phyloP scores from a whole-genome alignment of 2,329 filamentous ascomycete genomes.

The Penicillium sclerotigenum region DNA sequence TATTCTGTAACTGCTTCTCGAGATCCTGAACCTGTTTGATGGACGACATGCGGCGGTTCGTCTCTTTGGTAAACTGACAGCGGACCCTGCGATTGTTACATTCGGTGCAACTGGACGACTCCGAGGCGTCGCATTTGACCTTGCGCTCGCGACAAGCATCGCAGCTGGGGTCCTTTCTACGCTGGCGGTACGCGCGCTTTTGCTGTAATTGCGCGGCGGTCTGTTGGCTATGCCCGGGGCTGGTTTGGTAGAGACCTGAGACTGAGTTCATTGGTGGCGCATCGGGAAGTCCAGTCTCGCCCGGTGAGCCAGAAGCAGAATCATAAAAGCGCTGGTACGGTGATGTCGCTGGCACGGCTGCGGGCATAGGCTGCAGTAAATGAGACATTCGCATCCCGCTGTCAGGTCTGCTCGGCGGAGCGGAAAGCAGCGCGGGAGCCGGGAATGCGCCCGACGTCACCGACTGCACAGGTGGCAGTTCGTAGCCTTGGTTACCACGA shows the following conservation, averaged over 20 bases:
- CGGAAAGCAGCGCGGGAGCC: conserved; percentile 33
- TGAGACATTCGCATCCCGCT: conserved; percentile 44
- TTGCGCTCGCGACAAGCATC: conserved; percentile 89
- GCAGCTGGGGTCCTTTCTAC: conserved; percentile 94
- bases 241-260: conserved; percentile 32
- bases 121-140: conserved; percentile 89
- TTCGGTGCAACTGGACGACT: conserved; percentile 93
- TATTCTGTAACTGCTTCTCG: conserved; percentile 80
- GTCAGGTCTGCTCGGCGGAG: conserved; percentile 38
- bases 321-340: conserved; percentile 42
- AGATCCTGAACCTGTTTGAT: conserved; percentile 99
- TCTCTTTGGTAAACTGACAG: conserved; percentile 99
- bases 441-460: conserved; percentile 34
- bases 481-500: conserved; percentile 31
- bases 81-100: conserved; percentile 95
- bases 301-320: conserved; percentile 40
- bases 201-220: conserved; percentile 67
- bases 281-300: conserved; percentile 39
- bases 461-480: conserved; percentile 37
- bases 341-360: conserved; percentile 24
- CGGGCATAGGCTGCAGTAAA: conserved; percentile 37
- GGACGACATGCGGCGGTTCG: conserved; percentile 96
- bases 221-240: conserved; percentile 47
- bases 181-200: conserved; percentile 90
- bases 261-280: conserved; percentile 37